phyloP scores from a whole-genome alignment of 441 rosid species.

The Eruca vesicaria region DNA sequence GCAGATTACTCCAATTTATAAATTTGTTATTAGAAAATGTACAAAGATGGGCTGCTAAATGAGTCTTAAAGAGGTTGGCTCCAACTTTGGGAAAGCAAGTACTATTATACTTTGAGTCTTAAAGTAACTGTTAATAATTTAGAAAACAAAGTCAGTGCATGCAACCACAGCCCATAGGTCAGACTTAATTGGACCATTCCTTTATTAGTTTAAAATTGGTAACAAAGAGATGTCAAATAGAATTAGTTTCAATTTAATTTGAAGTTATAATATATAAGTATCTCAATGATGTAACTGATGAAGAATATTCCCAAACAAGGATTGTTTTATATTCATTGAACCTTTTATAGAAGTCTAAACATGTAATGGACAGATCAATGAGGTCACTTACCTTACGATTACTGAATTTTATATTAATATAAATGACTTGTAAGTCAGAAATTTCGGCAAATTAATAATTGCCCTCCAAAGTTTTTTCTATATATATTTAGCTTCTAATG shows the following conservation, averaged over 20 bases:
- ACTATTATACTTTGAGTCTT: neutral
- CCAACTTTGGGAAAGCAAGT: slow-evolving; percentile 19
- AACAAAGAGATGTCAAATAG: slow-evolving; percentile 24
- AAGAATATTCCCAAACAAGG: slow-evolving; percentile 28
- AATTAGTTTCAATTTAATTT: too few relatives aligned
- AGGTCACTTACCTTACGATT: slow-evolving; percentile 19
- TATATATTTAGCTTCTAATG: neutral
- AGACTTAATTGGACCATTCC: slow-evolving; percentile 30
- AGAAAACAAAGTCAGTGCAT: slow-evolving; percentile 26
- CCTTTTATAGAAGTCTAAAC: slow-evolving; percentile 21
- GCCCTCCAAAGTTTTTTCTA: neutral
- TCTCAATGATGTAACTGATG: too few relatives aligned
- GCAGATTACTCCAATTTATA: neutral
- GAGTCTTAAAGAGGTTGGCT: slow-evolving; percentile 22
- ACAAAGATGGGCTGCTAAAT: slow-evolving; percentile 15
- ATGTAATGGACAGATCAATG: slow-evolving; percentile 27
- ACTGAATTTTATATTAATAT: slow-evolving; percentile 11
- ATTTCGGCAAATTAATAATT: slow-evolving; percentile 19
- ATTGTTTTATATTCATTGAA: slow-evolving; percentile 33
- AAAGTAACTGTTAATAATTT: slow-evolving; percentile 20
- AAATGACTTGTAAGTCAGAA: slow-evolving; percentile 27
- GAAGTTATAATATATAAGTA: too few relatives aligned
- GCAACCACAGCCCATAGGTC: slow-evolving; percentile 24
- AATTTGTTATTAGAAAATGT: neutral
- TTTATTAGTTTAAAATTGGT: neutral